Evolutionary conservation across 2,329 filamentous ascomycete genomes (phyloP).

Genomic region (Lasiodiplodia hormozganensis): DNA sequence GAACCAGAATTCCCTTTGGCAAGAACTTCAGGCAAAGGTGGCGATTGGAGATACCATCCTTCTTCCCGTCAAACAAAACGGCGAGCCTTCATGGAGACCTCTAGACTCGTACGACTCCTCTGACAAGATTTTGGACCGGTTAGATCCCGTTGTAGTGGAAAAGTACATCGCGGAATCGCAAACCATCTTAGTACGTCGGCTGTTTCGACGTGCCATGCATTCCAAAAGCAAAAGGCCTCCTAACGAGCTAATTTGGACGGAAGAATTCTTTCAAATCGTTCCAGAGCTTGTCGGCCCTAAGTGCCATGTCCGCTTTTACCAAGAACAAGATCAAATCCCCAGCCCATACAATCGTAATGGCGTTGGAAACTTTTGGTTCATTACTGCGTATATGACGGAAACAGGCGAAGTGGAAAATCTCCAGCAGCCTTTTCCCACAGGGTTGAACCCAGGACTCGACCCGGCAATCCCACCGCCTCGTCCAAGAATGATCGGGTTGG

Average conservation of each 20-base stretch:
- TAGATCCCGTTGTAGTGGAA: slow-evolving; percentile 70
- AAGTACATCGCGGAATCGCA: slow-evolving; percentile 39
- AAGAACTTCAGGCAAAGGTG: slow-evolving; percentile 27
- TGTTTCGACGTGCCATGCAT: slow-evolving; percentile 58
- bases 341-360: slow-evolving; percentile 71
- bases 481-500: slow-evolving; percentile 59
- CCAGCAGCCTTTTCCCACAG: slow-evolving; percentile 23
- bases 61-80: not conserved
- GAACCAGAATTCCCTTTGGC: slow-evolving; percentile 35
- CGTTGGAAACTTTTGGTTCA: slow-evolving; percentile 70
- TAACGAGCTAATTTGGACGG: slow-evolving; percentile 68
- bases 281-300: slow-evolving; percentile 50
- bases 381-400: slow-evolving; percentile 51
- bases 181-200: slow-evolving; percentile 56
- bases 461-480: slow-evolving; percentile 40
- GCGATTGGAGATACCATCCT: slow-evolving; percentile 32
- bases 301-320: slow-evolving; percentile 68
- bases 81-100: not conserved
- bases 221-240: slow-evolving; percentile 51
- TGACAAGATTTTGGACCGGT: slow-evolving; percentile 32
- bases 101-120: not conserved
- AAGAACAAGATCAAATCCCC: slow-evolving; percentile 55
- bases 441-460: slow-evolving; percentile 64
- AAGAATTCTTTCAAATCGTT: slow-evolving; percentile 50
- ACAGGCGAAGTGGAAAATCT: not conserved